Conservation (phyloP, 2,329 filamentous ascomycete genomes). For the Pleomassaria siparia region DNA sequence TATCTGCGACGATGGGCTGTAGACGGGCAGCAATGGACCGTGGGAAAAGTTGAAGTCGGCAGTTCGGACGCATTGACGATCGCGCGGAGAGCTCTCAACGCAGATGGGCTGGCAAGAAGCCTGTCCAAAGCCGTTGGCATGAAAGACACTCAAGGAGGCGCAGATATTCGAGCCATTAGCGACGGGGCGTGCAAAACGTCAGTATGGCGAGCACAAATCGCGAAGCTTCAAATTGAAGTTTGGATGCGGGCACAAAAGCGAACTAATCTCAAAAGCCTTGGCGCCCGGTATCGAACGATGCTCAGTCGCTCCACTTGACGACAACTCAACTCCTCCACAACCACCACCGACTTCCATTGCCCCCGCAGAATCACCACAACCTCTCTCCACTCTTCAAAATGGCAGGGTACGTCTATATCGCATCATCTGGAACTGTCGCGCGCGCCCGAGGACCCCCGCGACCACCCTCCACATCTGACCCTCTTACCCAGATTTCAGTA, state of each 20-base stretch:
- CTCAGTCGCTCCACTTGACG: slow-evolving; percentile 21
- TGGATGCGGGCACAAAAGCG: not conserved
- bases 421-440: slow-evolving; percentile 12
- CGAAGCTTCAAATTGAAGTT: not conserved
- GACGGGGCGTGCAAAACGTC: not conserved
- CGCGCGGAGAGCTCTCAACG: slow-evolving; percentile 42
- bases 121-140: slow-evolving; percentile 50
- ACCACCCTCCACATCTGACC: slow-evolving; percentile 11
- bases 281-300: slow-evolving; percentile 10
- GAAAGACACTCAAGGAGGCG: slow-evolving; percentile 23
- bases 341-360: slow-evolving; percentile 37
- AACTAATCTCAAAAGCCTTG: not conserved
- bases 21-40: slow-evolving; percentile 19
- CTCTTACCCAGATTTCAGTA: slow-evolving; percentile 17
- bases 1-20: slow-evolving; percentile 17
- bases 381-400: slow-evolving; percentile 44
- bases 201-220: not conserved
- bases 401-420: slow-evolving; percentile 43
- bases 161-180: slow-evolving; percentile 12
- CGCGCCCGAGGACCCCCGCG: slow-evolving; percentile 13
- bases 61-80: slow-evolving; percentile 30
- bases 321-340: slow-evolving; percentile 14
- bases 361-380: slow-evolving; percentile 26
- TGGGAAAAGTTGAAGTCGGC: slow-evolving; percentile 18
- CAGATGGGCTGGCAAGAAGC: slow-evolving; percentile 50